phyloP scores from a whole-genome alignment of 306 rosid species.

The Bauhinia variegata region DNA sequence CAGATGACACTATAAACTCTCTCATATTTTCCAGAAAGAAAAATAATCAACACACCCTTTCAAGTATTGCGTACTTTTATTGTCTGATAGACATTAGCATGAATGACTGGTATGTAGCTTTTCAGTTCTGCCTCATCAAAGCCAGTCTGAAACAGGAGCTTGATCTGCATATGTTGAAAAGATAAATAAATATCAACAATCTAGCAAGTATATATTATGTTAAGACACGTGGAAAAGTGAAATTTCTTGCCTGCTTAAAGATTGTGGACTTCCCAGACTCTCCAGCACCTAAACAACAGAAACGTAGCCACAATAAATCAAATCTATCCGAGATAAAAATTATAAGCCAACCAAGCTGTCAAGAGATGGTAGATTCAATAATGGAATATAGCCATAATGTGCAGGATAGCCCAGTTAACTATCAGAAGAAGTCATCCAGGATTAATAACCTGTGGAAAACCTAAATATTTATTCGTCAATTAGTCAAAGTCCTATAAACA shows the following conservation, averaged over 20 bases:
- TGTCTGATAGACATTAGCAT: constrained; percentile 99
- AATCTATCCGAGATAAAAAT: constrained; percentile 14
- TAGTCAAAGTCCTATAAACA: neutral
- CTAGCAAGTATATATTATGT: constrained; percentile 18
- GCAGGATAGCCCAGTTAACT: neutral
- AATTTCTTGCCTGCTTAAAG: constrained; percentile 82
- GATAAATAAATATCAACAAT: constrained; percentile 24
- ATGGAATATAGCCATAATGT: neutral
- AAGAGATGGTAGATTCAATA: constrained; percentile 20
- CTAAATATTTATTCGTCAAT: neutral
- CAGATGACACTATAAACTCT: constrained; percentile 50
- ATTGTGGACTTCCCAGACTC: constrained; percentile 97
- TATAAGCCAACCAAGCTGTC: constrained; percentile 2
- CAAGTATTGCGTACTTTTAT: constrained; percentile 99
- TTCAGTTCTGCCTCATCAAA: constrained; percentile 94
- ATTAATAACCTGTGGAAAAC: neutral
- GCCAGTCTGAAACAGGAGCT: constrained; percentile 93
- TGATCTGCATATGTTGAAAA: constrained; percentile 63
- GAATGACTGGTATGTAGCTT: constrained; percentile 90
- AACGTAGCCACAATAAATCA: constrained; percentile 15
- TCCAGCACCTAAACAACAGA: constrained; percentile 71
- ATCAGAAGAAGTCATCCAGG: neutral
- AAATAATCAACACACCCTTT: constrained; percentile 99
- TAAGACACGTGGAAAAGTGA: constrained; percentile 20
- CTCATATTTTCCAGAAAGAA: constrained; percentile 60